Evolutionary conservation across 2,329 filamentous ascomycete genomes (phyloP).

Genomic region (Cladosporium sp.): DNA sequence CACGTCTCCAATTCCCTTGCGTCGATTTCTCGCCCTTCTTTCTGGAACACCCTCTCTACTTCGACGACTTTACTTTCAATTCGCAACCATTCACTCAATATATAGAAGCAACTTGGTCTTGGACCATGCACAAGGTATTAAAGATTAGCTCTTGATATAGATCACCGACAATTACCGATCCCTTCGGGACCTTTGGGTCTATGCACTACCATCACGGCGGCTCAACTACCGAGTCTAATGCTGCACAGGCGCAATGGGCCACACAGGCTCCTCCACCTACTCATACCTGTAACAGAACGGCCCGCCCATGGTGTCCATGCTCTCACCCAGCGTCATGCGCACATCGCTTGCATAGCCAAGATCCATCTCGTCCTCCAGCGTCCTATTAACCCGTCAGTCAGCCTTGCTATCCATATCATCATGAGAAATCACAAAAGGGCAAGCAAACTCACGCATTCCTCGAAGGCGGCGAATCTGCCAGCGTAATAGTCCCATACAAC

Average conservation of each 20-base stretch:
- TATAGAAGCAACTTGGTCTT: too few relatives aligned
- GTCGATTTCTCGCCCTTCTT: not conserved
- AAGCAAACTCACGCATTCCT: slow-evolving; percentile 27
- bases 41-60: not conserved
- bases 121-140: too few relatives aligned
- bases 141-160: too few relatives aligned
- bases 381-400: slow-evolving; percentile 14
- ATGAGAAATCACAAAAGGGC: not conserved
- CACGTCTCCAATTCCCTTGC: not conserved
- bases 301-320: slow-evolving; percentile 37
- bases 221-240: too few relatives aligned
- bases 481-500: slow-evolving; percentile 30
- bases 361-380: slow-evolving; percentile 35
- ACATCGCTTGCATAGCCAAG: slow-evolving; percentile 23
- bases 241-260: too few relatives aligned
- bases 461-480: slow-evolving; percentile 16
- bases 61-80: not conserved
- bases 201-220: too few relatives aligned
- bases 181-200: too few relatives aligned
- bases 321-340: slow-evolving; percentile 22
- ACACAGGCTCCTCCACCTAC: not conserved
- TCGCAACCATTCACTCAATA: too few relatives aligned
- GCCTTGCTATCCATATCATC: not conserved
- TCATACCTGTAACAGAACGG: slow-evolving; percentile 42
- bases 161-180: too few relatives aligned